Base-by-base conservation (phyloP, 2,329 filamentous ascomycete genomes). In the Fusarium poae region DNA sequence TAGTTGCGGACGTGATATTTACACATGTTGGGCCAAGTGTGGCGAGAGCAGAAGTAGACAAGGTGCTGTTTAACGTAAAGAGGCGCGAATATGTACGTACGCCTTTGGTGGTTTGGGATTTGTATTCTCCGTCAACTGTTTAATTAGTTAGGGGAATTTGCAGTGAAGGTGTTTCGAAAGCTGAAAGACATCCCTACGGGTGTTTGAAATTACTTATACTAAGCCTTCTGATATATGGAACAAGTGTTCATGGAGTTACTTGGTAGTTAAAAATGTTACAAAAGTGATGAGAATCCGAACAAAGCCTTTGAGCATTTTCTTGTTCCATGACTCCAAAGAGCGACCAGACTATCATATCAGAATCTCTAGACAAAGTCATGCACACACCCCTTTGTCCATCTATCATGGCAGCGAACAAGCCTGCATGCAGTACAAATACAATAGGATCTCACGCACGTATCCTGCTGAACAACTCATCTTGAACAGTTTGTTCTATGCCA, bases 321-420 rank as follows among this genome's bases (percentile, higher is more conserved):
- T 67, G 62, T 67, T 58, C 30, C n/a, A 12, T 11, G 30, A 7
- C 21, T 8, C 25, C n/a, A 29, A 60, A 48, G 52, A 67, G 54
- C n/a, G 49, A 13, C 13, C 25, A 44, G 40, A 15, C 12, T 11
- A 20, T 43, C 48, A 37, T 21, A 45, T 23, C 30, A 52, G 27
- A 27, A 29, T 37, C 20, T 23, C n/a, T 18, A 27, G 16, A 29
- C 27, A 49, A 37, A 23, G 30, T 44, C 16, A 27, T 25, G 18
- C 10, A 52, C 8, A 48, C 27, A 12, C 16, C 7, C 13, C 42
- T 64, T 57, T 57, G 66, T 60, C 42, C 46, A 39, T 10, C 21
- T 9, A 59, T 5, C 23, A 29, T 35, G 29, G 30, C 9, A 35
- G 15, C 23, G 27, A 50, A 51, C 62, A 51, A 27, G 16, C 29